Evolutionary conservation across 768 basidiomycete genomes (phyloP).

Genomic region (Hypholoma fasciculare): DNA sequence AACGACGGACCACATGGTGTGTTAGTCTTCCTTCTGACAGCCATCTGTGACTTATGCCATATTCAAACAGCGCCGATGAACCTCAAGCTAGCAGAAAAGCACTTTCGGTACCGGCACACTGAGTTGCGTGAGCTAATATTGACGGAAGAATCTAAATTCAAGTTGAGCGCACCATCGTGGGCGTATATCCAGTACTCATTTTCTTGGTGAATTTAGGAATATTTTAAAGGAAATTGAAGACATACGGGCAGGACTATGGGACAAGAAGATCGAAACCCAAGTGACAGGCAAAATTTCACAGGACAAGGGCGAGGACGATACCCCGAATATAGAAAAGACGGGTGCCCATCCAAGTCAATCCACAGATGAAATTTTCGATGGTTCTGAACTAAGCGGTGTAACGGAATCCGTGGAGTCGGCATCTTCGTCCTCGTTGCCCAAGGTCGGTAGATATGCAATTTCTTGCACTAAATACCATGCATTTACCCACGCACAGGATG

Average conservation of each 20-base stretch:
- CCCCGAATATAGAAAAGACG: background rate
- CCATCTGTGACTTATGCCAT: slow-evolving; percentile 1
- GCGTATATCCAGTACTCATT: slow-evolving; percentile 11
- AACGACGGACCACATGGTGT: slow-evolving; percentile 55
- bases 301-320: slow-evolving; percentile 2
- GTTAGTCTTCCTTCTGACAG: slow-evolving; percentile 6
- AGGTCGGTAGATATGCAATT: slow-evolving; percentile 15
- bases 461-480: background rate
- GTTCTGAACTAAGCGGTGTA: slow-evolving; percentile 35
- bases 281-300: slow-evolving; percentile 17
- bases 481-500: background rate
- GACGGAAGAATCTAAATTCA: slow-evolving; percentile 78
- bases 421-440: slow-evolving; percentile 22
- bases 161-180: slow-evolving; percentile 34
- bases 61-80: slow-evolving; percentile 55
- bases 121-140: slow-evolving; percentile 74
- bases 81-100: slow-evolving; percentile 70
- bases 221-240: slow-evolving; percentile 76
- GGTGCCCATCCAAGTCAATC: background rate
- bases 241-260: slow-evolving; percentile 69
- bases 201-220: slow-evolving; percentile 37
- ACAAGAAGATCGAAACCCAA: slow-evolving; percentile 44
- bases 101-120: slow-evolving; percentile 66
- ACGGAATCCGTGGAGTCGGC: slow-evolving; percentile 25
- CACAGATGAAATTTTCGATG: slow-evolving; percentile 26